Percentiles rank a stretch among this genome's conserved stretches.
Conservation (phyloP, 1,139 yeast species). For the Yamadazyma buinensis region DNA sequence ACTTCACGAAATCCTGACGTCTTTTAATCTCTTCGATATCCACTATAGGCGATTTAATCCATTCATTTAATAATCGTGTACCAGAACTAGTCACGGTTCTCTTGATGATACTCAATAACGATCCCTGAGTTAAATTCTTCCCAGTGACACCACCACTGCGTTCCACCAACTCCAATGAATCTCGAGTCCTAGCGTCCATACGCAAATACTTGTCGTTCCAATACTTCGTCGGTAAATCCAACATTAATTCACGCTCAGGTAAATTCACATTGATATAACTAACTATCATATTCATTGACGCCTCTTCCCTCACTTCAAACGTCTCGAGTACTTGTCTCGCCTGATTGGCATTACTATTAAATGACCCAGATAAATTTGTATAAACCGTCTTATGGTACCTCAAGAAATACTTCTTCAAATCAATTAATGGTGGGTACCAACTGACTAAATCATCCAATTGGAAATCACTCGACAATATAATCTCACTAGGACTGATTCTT, state of each 20-base stretch:
- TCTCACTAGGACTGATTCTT: constrained; percentile 66
- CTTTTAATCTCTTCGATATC: constrained; percentile 49
- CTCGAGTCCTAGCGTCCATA: constrained; percentile 79
- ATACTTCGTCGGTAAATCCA: constrained; percentile 37
- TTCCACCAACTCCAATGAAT: constrained; percentile 68
- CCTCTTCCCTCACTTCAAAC: constrained; percentile 41
- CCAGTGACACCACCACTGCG: constrained; percentile 46
- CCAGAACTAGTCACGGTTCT: constrained; percentile 83
- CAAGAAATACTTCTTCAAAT: constrained; percentile 57
- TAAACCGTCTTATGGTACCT: constrained; percentile 45
- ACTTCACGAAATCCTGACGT: constrained; percentile 62
- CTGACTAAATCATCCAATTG: constrained; percentile 26
- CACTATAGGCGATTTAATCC: constrained; percentile 81
- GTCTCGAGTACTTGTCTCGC: constrained; percentile 54
- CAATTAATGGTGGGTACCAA: constrained; percentile 60
- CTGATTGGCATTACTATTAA: constrained; percentile 48
- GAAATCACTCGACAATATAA: constrained; percentile 44
- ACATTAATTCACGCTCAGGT: constrained; percentile 35
- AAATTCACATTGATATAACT: constrained; percentile 39
- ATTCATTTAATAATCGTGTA: constrained; percentile 65
- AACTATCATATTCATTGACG: constrained; percentile 43
- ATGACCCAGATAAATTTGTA: constrained; percentile 29
- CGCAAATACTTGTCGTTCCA: constrained; percentile 56
- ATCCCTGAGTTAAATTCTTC: constrained; percentile 58
- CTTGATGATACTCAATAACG: constrained; percentile 63